These are phyloP conservation scores for Gremmenia infestans DNA, from an alignment of 2,329 filamentous ascomycete species.

Conservation along the genomic window DNA sequence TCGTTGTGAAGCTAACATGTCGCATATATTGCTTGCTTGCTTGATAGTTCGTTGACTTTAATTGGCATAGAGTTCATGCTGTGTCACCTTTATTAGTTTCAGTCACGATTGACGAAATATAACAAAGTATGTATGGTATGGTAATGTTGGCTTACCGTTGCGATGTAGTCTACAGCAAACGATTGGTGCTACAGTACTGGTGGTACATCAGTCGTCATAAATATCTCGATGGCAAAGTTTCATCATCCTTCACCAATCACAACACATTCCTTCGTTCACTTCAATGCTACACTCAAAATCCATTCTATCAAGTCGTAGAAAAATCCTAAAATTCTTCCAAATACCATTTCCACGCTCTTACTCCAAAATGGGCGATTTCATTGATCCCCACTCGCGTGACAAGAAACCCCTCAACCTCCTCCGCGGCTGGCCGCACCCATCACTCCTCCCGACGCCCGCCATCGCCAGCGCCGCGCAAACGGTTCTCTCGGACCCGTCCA, in stretches of 20 bases:
- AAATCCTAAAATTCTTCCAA: background rate
- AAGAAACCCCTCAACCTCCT: conserved; percentile 53
- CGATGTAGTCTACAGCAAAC: too few relatives aligned
- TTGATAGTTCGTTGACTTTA: too few relatives aligned
- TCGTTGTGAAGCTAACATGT: background rate
- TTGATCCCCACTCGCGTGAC: background rate
- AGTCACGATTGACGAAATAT: too few relatives aligned
- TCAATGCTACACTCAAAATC: background rate
- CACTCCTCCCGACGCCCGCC: conserved; percentile 32
- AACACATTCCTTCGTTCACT: too few relatives aligned
- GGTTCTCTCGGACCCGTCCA: conserved; percentile 54
- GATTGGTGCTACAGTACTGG: too few relatives aligned
- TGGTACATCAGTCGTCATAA: too few relatives aligned
- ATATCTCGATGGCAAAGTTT: too few relatives aligned
- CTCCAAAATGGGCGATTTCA: background rate
- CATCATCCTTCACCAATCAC: too few relatives aligned
- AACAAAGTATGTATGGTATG: too few relatives aligned
- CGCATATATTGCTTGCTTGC: background rate
- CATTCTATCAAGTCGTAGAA: background rate
- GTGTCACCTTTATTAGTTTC: too few relatives aligned
- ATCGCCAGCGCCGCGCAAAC: conserved; percentile 41
- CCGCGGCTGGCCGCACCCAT: conserved; percentile 59
- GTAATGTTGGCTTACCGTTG: too few relatives aligned
- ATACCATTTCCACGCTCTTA: background rate
- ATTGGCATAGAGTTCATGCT: too few relatives aligned